phyloP scores from a whole-genome alignment of 768 basidiomycete genomes.

The Collybia nuda region DNA sequence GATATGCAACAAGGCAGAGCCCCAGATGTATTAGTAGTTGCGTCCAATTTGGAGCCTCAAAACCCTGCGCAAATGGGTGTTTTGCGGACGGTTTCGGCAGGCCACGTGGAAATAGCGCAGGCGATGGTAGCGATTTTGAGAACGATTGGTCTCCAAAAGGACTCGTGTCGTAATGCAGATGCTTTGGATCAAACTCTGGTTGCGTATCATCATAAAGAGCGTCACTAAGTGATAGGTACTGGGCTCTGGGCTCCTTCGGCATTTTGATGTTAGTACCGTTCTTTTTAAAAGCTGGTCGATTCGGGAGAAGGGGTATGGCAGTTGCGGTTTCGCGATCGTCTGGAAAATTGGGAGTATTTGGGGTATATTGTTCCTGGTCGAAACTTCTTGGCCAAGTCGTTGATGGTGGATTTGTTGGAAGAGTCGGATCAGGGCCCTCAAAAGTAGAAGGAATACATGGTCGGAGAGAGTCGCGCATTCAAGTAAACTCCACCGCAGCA shows the following conservation, averaged over 20 bases:
- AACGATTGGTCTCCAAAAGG: slow-evolving; percentile 2
- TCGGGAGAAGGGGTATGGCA: slow-evolving; percentile 1
- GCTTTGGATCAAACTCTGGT: slow-evolving; percentile 12
- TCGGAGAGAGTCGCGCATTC: too few relatives aligned
- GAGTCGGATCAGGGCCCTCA: too few relatives aligned
- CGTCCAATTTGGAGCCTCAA: slow-evolving; percentile 33
- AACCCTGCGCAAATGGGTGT: slow-evolving; percentile 28
- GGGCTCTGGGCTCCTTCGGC: slow-evolving; percentile 2
- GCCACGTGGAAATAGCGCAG: slow-evolving; percentile 11
- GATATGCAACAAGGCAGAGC: slow-evolving; percentile 32
- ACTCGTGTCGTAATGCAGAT: not conserved
- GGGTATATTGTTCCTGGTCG: not conserved
- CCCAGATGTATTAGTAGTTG: slow-evolving; percentile 25
- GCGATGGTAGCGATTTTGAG: slow-evolving; percentile 7
- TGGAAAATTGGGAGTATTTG: not conserved
- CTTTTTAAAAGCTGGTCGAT: not conserved
- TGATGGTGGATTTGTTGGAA: too few relatives aligned
- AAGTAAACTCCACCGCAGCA: too few relatives aligned
- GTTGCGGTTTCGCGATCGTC: not conserved
- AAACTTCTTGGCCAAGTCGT: too few relatives aligned
- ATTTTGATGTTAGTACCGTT: not conserved
- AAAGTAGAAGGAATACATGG: too few relatives aligned
- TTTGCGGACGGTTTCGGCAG: slow-evolving; percentile 6
- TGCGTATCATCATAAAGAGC: slow-evolving; percentile 6
- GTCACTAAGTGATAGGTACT: slow-evolving; percentile 9